phyloP scores from a whole-genome alignment of 2,329 filamentous ascomycete genomes.

The Fusarium sp. region DNA sequence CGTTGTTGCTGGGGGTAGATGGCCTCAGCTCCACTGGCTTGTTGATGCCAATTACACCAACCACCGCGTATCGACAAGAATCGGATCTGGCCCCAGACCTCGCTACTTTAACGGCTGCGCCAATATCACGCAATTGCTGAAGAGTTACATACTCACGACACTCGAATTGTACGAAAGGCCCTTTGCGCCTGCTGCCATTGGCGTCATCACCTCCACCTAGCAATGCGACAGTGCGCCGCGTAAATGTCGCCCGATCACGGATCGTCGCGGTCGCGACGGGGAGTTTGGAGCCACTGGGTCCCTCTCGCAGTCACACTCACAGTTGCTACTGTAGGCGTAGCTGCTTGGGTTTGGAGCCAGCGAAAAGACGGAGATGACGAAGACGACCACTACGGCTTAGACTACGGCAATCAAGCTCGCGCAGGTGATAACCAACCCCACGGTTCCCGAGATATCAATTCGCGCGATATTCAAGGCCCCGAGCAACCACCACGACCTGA shows the following conservation, averaged over 20 bases:
- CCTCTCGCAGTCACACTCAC: slow-evolving; percentile 88
- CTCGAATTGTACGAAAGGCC: slow-evolving; percentile 23
- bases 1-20: slow-evolving; percentile 46
- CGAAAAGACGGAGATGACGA: slow-evolving; percentile 79
- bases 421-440: slow-evolving; percentile 65
- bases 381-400: slow-evolving; percentile 62
- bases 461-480: slow-evolving; percentile 49
- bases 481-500: slow-evolving; percentile 54
- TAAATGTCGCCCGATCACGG: slow-evolving; percentile 72
- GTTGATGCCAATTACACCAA: slow-evolving; percentile 47
- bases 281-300: slow-evolving; percentile 85
- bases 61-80: slow-evolving; percentile 45
- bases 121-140: slow-evolving; percentile 19
- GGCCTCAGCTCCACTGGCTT: slow-evolving; percentile 47
- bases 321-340: slow-evolving; percentile 85
- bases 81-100: slow-evolving; percentile 37
- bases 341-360: slow-evolving; percentile 95
- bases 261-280: slow-evolving; percentile 70
- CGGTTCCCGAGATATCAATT: slow-evolving; percentile 50
- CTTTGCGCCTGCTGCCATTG: slow-evolving; percentile 37
- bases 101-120: slow-evolving; percentile 23
- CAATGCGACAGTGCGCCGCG: slow-evolving; percentile 51
- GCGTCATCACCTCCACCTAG: slow-evolving; percentile 41
- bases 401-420: slow-evolving; percentile 62
- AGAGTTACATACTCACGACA: not conserved